Evolutionary conservation across 352 stramenopile genomes (phyloP), one percentile per base, ranked within the genome.

Genomic region (Globisporangium spinosum): DNA sequence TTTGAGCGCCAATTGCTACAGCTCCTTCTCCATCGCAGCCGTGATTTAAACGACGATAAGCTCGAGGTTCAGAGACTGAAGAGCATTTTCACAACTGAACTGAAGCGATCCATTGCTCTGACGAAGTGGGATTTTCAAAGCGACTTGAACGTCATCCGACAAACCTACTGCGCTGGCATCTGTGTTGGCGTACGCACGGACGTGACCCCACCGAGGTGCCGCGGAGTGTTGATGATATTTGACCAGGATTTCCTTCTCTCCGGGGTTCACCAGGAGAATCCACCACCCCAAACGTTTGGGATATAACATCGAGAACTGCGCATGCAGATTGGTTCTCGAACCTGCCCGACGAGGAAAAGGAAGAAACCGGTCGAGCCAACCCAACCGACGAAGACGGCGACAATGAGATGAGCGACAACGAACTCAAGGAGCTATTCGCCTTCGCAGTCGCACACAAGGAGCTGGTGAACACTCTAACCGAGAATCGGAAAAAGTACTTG

Each of bases 111-210:
- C 17, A 70, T 87, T 34, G 55, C 49, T 5, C 53, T 87, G 27
- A 85, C 79, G 2, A 75, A 70, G 12, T 85, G 80, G 64, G 75
- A 80, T 40, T 87, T 79, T 38, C 65, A 74, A 32, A 85, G 77
- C 56, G 71, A 80, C 15, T 32, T 85, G 3, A 77, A 85, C 54
- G 29, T 47, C 0, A 34, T 87, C 32, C 63, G 70, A 7, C 59
- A 71, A 3, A 79, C 79, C 3, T 87, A 85, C 61, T 83, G 78
- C 38, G 62, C 71, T 1, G 66, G 62, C 20, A 73, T 87, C 1
- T 71, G 76, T 29, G 73, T 68, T 0, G 74, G 77, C 2, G 77
- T 83, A 10, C 71, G 77, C 25, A 85, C 71, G 2, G 76, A 77
- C 8, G 72, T 87, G 49, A 74, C 80, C 45, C 77, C 75, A n/a